Base-by-base conservation (phyloP, 805 yeast genomes). In the Wickerhamomyces silvicola region DNA sequence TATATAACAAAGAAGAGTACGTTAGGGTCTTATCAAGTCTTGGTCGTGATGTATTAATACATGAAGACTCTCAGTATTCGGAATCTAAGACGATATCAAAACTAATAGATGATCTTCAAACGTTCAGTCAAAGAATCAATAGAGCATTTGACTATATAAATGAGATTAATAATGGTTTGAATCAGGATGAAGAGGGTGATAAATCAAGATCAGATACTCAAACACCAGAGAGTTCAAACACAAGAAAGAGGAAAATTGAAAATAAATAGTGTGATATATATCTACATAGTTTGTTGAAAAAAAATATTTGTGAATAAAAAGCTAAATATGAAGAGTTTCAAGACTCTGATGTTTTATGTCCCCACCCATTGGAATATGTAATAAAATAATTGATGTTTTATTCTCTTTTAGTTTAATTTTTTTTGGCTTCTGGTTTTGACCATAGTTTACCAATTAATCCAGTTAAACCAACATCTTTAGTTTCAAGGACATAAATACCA, bases 401-500 rank as follows among this genome's bases (percentile, higher is more conserved):
- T n/a, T n/a, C n/a, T n/a, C n/a, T n/a, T n/a, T n/a, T n/a, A n/a
- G n/a, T n/a, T n/a, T n/a, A n/a, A n/a, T n/a, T 35, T 31, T 47
- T 43, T 32, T 50, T 42, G 28, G 43, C 42, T 30, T 44, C 39
- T 30, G 53, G 50, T 30, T 49, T 43, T 18, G 38, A 51, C 95
- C 95, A 88, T 30, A 83, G 44, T 46, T 64, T 66, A 40, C 60
- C 53, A 24, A 84, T 49, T 35, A 90, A 66, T 36, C 78, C 85
- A 35, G 77, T 68, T 22, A 90, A 44, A 6, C 98, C 98, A 48
- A 76, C 78, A 45, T 78, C 80, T 38, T 81, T 75, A 10, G 94
- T 81, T 54, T 82, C 90, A 50, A 87, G 65, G 40, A 79, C 66
- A 59, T 87, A 92, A 33, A 90, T 64, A 39, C 97, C 98, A 51